Evolutionary conservation across 2,329 filamentous ascomycete genomes (phyloP).

Genomic region (Pseudopithomyces maydicus): DNA sequence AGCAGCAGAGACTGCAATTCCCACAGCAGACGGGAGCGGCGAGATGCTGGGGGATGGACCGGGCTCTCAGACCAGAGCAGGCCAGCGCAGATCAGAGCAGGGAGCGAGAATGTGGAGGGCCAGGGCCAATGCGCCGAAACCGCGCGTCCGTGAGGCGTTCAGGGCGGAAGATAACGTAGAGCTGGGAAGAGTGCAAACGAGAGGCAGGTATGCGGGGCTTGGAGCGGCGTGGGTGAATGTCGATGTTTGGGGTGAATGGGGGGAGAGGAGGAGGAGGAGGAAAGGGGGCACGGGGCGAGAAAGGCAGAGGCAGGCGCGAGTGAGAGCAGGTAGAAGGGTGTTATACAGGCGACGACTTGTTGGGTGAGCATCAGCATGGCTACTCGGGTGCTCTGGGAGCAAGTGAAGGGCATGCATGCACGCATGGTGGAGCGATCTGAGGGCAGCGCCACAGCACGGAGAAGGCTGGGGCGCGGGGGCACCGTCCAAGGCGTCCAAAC

Average conservation of each 20-base stretch:
- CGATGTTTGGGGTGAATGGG: too few species aligned
- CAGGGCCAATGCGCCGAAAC: slow-evolving; percentile 44
- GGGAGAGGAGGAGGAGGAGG: too few species aligned
- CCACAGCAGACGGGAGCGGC: slow-evolving; percentile 25
- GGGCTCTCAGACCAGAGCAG: slow-evolving; percentile 29
- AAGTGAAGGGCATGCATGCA: slow-evolving; percentile 10
- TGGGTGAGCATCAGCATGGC: slow-evolving; percentile 31
- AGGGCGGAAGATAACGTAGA: slow-evolving; percentile 19
- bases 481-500: slow-evolving; percentile 24
- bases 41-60: slow-evolving; percentile 26
- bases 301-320: slow-evolving; percentile 25
- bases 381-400: slow-evolving; percentile 21
- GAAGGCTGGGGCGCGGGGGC: slow-evolving; percentile 15
- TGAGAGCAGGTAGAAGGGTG: slow-evolving; percentile 30
- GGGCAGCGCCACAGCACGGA: slow-evolving; percentile 21
- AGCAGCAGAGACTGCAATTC: slow-evolving; percentile 21
- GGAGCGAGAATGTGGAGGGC: slow-evolving; percentile 36
- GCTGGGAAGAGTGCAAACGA: slow-evolving; percentile 31
- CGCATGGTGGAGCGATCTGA: slow-evolving; percentile 14
- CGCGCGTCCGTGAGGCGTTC: slow-evolving; percentile 34
- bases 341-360: slow-evolving; percentile 28
- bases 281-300: slow-evolving; percentile 8
- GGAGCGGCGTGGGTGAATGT: slow-evolving; percentile 6
- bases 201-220: slow-evolving; percentile 13
- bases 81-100: slow-evolving; percentile 16